Base-by-base conservation (phyloP, 768 basidiomycete genomes). In the Pulveroboletus ravenelii region DNA sequence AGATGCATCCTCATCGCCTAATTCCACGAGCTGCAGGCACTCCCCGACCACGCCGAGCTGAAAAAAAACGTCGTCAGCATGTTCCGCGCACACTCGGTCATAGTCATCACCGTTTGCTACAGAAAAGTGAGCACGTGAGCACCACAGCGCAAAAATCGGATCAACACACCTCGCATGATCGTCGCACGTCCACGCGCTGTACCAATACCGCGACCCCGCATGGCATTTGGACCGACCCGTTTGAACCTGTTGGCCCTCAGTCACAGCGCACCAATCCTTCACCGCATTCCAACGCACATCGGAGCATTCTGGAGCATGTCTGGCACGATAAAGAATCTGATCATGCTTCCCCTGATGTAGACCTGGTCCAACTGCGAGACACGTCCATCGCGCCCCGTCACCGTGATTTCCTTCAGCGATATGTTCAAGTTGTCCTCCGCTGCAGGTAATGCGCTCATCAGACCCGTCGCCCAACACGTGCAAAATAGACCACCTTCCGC, bases 241-340 rank as follows among this genome's bases (percentile, higher is more conserved):
- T 98, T 99, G 75, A 99, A 99, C 95, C 95, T 99, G 67, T 35
- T 37, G 52, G 38, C 15, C 42, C 56, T 53, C 17, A 56, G 48
- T 43, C 34, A 3, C 27, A 48, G 54, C 42, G 31, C 51, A 45
- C 30, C 51, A 53, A 39, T 46, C 30, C 48, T 12, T 32, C 36
- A 34, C 13, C n/a, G 27, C 20, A 29, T 48, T 30, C 37, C 31
- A 48, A 75, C 89, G 68, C 65, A 94, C 96, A 99, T 99, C 17
- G 96, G 96, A 13, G 96, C 96, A 68, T 98, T 98, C 67, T 97
- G 90, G 59, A 99, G 76, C 90, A 99, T 97, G 71, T 98, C 96
- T 48, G 96, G 96, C 18, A 99, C 96, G 69, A 98, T 97, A 74
- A 98, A 95, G 77, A 96, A 98, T 57, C 96, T 80, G 58, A 97